phyloP scores from a whole-genome alignment of 2,329 filamentous ascomycete species.

The Aspergillus proliferans region DNA sequence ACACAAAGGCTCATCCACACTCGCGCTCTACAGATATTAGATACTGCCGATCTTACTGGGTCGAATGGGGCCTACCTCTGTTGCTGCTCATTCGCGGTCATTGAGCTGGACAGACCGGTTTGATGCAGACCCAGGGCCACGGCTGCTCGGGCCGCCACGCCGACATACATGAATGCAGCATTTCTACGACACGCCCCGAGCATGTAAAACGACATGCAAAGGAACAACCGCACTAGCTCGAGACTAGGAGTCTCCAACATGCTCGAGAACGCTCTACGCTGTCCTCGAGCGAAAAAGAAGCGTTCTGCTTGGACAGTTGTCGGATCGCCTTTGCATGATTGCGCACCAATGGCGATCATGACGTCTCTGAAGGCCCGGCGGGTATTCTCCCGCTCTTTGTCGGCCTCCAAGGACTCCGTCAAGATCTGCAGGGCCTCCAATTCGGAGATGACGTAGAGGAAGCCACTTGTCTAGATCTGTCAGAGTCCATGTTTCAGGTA shows the following conservation, averaged over 20 bases:
- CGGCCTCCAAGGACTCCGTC: conserved; percentile 3
- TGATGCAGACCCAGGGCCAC: conserved; percentile 55
- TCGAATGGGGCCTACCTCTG: conserved; percentile 17
- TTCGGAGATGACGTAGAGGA: conserved; percentile 26
- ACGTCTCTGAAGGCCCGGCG: conserved; percentile 35
- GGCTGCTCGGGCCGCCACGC: conserved; percentile 53
- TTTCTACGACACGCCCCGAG: conserved; percentile 54
- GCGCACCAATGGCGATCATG: conserved; percentile 50
- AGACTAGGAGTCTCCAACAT: conserved; percentile 52
- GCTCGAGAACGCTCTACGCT: conserved; percentile 43
- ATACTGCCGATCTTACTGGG: not conserved
- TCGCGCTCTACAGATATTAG: conserved; percentile 27
- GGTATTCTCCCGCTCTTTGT: conserved; percentile 17
- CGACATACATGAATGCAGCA: conserved; percentile 58
- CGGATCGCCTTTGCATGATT: conserved; percentile 34
- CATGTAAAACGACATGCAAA: conserved; percentile 56
- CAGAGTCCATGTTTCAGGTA: no score
- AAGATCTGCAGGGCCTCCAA: conserved; percentile 26
- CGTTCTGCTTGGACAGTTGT: conserved; percentile 26
- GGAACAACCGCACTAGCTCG: conserved; percentile 47
- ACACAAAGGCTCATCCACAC: conserved; percentile 45
- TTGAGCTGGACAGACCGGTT: conserved; percentile 12
- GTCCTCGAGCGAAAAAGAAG: conserved; percentile 45
- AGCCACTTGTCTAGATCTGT: conserved; percentile 33
- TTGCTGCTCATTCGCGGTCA: conserved; percentile 11